Conservation (phyloP, 495 filamentous ascomycete genomes). For the Beverwykella pulmonaria region DNA sequence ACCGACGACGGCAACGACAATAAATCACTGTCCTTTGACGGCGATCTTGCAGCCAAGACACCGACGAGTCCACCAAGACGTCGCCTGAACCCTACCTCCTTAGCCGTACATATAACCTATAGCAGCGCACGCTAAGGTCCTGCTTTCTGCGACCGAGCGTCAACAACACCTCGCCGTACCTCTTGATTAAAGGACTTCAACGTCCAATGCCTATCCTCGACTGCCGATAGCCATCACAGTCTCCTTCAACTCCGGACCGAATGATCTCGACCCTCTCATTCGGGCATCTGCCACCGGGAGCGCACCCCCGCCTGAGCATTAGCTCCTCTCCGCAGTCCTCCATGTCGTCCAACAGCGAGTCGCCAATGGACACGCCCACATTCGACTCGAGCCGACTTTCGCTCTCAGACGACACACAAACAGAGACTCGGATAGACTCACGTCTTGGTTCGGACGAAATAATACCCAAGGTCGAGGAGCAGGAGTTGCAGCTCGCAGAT, state of each 20-base stretch:
- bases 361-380: constrained; percentile 39
- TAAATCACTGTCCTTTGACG: background rate
- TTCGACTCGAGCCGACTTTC: constrained; percentile 24
- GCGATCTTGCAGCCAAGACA: background rate
- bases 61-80: background rate
- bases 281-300: constrained; percentile 30
- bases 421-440: constrained; percentile 13
- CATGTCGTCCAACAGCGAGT: constrained; percentile 43
- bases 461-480: constrained; percentile 46
- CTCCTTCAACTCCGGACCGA: constrained; percentile 8
- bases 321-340: constrained; percentile 44
- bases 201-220: constrained; percentile 28
- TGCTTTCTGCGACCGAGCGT: background rate
- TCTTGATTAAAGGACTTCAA: background rate
- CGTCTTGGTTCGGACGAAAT: constrained; percentile 38
- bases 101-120: background rate
- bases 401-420: constrained; percentile 4
- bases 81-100: background rate
- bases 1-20: background rate
- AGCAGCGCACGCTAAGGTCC: background rate
- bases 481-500: constrained; percentile 40
- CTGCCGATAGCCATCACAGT: constrained; percentile 17
- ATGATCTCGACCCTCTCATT: constrained; percentile 34
- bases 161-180: background rate
- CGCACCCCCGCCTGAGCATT: constrained; percentile 37